Percentiles rank a stretch among this genome's conserved stretches.
Evolutionary conservation across 768 basidiomycete genomes (phyloP).

Genomic region (Imleria badia): DNA sequence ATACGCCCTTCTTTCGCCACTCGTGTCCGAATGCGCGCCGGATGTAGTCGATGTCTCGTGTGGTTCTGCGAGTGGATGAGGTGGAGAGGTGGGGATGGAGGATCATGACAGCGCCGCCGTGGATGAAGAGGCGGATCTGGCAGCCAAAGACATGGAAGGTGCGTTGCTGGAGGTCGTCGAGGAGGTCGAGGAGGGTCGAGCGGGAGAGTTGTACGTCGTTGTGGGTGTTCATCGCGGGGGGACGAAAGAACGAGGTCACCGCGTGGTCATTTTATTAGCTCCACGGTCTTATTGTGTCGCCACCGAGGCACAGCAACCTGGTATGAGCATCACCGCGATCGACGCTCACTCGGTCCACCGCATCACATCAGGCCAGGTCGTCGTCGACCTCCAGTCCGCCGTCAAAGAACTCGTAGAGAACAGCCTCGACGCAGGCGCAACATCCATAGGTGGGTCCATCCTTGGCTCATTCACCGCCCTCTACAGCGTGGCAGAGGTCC

Average conservation of each 20-base stretch:
- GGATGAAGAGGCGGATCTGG: constrained; percentile 60
- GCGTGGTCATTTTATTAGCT: constrained; percentile 6
- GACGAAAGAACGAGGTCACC: neutral
- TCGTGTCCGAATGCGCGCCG: constrained; percentile 59
- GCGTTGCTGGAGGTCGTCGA: constrained; percentile 52
- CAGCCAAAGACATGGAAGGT: constrained; percentile 46
- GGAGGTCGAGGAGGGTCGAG: constrained; percentile 41
- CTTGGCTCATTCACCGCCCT: neutral
- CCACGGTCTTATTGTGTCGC: no score
- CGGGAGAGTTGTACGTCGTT: constrained; percentile 37
- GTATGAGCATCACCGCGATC: constrained; percentile 51
- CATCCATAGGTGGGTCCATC: constrained; percentile 65
- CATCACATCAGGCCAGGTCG: constrained; percentile 94
- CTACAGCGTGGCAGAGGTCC: constrained; percentile 59
- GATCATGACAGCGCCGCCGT: constrained; percentile 76
- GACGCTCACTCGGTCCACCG: constrained; percentile 78
- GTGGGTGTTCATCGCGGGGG: constrained; percentile 25
- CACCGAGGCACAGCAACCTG: neutral
- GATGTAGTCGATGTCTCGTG: constrained; percentile 69
- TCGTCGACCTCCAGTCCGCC: constrained; percentile 88
- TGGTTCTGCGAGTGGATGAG: constrained; percentile 47
- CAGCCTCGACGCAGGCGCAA: constrained; percentile 90
- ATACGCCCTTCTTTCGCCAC: constrained; percentile 46
- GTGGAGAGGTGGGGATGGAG: constrained; percentile 48
- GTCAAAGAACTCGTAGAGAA: constrained; percentile 98